phyloP scores from a whole-genome alignment of 1,284 basidiomycete species.

The Bondarzewia mesenterica region DNA sequence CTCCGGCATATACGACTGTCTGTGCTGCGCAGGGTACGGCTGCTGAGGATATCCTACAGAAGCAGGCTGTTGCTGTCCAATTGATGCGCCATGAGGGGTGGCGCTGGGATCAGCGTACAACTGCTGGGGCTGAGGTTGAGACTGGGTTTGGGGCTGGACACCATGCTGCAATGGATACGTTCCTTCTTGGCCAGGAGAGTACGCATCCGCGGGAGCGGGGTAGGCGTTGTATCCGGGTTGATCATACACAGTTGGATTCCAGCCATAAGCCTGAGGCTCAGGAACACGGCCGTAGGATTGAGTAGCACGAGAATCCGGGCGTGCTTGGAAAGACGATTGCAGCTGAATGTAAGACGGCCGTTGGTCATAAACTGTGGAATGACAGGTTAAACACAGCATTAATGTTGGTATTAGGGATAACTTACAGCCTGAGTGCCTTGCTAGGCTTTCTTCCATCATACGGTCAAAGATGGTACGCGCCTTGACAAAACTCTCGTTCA shows the following conservation, averaged over 20 bases:
- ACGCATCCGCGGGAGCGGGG: conserved; percentile 26
- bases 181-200: conserved; percentile 21
- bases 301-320: conserved; percentile 20
- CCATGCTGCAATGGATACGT: conserved; percentile 7
- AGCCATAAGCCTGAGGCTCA: conserved; percentile 31
- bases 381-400: not conserved
- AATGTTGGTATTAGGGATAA: conserved; percentile 2
- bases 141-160: conserved; percentile 3
- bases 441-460: conserved; percentile 87
- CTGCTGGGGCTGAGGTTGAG: conserved; percentile 15
- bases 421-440: conserved; percentile 59
- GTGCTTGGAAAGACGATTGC: conserved; percentile 17
- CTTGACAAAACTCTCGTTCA: conserved; percentile 85
- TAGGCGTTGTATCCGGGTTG: conserved; percentile 37
- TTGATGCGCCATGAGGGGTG: not conserved
- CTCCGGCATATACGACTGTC: not conserved
- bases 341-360: conserved; percentile 20
- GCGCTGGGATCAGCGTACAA: not conserved
- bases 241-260: conserved; percentile 34
- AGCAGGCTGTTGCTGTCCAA: not conserved
- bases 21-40: not conserved
- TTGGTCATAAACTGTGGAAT: conserved; percentile 20
- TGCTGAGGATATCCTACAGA: not conserved
- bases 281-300: conserved; percentile 9
- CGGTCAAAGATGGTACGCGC: conserved; percentile 79